Evolutionary conservation across 106 monocot genomes (phyloP).

Genomic region (Cymbidium sinense): DNA sequence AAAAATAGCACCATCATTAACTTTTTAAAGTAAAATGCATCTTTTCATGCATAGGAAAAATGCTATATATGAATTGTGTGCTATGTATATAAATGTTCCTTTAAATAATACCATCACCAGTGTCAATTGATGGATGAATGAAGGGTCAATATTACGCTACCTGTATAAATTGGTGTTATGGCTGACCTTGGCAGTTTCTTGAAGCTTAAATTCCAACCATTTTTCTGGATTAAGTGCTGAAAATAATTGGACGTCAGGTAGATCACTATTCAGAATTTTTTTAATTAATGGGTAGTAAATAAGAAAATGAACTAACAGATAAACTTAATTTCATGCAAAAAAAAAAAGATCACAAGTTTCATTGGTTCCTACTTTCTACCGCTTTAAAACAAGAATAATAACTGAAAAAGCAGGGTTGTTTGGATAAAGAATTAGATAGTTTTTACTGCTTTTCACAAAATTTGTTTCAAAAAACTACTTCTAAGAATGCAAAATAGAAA

Average conservation of each 20-base stretch:
- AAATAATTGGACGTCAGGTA: neutral
- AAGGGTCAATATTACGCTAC: constrained; percentile 19
- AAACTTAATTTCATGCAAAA: neutral
- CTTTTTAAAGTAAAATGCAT: too few relatives aligned
- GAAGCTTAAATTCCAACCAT: constrained; percentile 90
- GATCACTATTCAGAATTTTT: neutral
- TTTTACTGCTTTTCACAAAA: too few relatives aligned
- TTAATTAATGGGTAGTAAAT: neutral
- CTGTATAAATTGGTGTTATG: constrained; percentile 81
- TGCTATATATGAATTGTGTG: too few relatives aligned
- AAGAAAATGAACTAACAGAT: neutral
- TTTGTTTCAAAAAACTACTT: too few relatives aligned
- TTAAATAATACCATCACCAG: neutral
- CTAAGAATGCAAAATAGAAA: too few relatives aligned
- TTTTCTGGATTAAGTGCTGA: constrained; percentile 75
- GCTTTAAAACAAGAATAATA: too few relatives aligned
- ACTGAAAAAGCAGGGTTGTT: too few relatives aligned
- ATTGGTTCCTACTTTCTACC: too few relatives aligned
- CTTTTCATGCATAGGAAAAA: too few relatives aligned
- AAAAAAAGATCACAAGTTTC: neutral
- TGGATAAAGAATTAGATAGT: too few relatives aligned
- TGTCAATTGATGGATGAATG: neutral
- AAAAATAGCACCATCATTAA: too few relatives aligned
- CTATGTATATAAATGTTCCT: neutral
- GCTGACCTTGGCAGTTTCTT: constrained; percentile 78